Base-by-base conservation (phyloP, 495 filamentous ascomycete genomes). In the Amorphotheca resinae region DNA sequence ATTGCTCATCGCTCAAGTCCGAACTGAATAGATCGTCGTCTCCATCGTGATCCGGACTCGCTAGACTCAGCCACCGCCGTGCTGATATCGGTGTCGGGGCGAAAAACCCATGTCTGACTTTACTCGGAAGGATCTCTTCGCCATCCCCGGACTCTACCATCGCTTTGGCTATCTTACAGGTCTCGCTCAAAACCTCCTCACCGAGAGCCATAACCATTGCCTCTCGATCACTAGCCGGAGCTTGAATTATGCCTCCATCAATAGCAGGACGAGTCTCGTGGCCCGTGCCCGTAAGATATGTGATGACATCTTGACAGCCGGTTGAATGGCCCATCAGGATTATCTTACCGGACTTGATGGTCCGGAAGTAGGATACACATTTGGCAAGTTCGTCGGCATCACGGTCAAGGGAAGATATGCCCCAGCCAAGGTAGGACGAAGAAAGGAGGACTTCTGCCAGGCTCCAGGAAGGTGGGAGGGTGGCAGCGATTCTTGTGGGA, bases 11-110 rank as follows among this genome's bases (percentile, higher is more conserved):
- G 0, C 59, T 56, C 34, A 93, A 62, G 58, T 89, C 84, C 5
- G 82, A 82, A 45, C 80, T 84, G 63, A 95, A 98, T 49, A 82
- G 81, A 59, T 96, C 91, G 61, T 98, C 89, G 36, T 80, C 79
- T 9, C 84, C 80, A 46, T 59, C 76, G 53, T 21, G 72, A 61
- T 69, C 69, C 1, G 69, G 67, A 30, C 69, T 77, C 5, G 68
- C 70, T 17, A 95, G 66, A 42, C 76, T 74, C 21, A 76, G 56
- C 70, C 82, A 88, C 45, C 89, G 57, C 33, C 68, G 61, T 1
- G 84, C 84, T 12, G 77, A 76, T 8, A 88, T 61, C 1, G 80
- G 77, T 1, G 66, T 65, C 6, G 63, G 56, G 25, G 25, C 25
- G 21, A 69, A 71, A 25, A 77, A 70, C 9, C 42, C 50, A 2